phyloP scores from a whole-genome alignment of 305 asterid species.

The Coffea humblotiana region DNA sequence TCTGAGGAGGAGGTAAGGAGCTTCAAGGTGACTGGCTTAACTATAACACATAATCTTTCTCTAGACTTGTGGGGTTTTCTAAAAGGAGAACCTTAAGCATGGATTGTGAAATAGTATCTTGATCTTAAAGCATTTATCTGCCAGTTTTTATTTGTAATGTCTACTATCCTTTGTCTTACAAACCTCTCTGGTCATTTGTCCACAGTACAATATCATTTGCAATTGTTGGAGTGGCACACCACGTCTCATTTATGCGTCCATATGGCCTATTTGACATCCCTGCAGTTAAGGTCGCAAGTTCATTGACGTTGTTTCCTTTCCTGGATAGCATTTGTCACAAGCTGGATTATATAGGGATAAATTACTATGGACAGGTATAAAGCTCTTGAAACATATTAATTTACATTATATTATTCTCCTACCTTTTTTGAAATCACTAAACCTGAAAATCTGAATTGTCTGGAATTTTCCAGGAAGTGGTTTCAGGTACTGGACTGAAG shows the following conservation, averaged over 20 bases:
- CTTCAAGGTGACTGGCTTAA: background rate
- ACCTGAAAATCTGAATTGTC: conserved; percentile 17
- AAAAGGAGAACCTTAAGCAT: background rate
- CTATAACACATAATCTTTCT: background rate
- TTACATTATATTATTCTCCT: background rate
- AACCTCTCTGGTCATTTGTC: background rate
- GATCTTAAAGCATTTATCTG: background rate
- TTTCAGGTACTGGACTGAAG: conserved; percentile 80
- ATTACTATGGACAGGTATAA: conserved; percentile 93
- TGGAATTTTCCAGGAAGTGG: conserved; percentile 65
- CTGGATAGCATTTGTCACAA: conserved; percentile 73
- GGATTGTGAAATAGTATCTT: background rate
- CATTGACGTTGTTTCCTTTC: conserved; percentile 63
- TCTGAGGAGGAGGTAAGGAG: too few relatives aligned
- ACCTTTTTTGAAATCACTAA: conserved; percentile 4
- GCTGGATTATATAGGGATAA: conserved; percentile 91
- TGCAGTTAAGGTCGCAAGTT: conserved; percentile 69
- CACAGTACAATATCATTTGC: conserved; percentile 49
- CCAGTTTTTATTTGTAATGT: background rate
- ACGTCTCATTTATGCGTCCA: conserved; percentile 88
- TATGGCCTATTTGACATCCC: conserved; percentile 86
- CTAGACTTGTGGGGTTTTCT: background rate
- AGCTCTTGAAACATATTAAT: background rate
- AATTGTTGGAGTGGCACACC: conserved; percentile 89
- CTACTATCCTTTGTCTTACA: background rate